Conservation (phyloP, 768 basidiomycete genomes). For the Lentinus tigrinus region DNA sequence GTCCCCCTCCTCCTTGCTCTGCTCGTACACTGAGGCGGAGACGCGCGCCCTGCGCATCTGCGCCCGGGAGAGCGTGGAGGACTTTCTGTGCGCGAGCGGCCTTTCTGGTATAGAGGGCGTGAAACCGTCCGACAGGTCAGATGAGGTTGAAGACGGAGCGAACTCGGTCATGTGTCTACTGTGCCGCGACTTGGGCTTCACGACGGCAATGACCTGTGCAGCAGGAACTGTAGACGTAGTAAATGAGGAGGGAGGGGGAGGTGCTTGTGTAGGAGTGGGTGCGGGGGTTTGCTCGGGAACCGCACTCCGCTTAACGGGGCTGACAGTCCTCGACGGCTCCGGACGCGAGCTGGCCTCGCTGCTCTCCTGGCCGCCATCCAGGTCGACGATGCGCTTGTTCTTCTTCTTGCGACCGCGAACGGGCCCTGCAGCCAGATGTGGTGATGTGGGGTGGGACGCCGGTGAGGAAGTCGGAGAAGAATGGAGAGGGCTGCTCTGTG, state of each 20-base stretch:
- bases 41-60: conserved; percentile 50
- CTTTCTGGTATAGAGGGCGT: not conserved
- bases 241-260: not conserved
- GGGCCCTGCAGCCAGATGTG: conserved; percentile 40
- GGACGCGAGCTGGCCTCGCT: conserved; percentile 35
- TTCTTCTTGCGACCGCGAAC: conserved; percentile 57
- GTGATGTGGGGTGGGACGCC: conserved; percentile 43
- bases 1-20: conserved; percentile 26
- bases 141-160: conserved; percentile 23
- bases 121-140: conserved; percentile 12
- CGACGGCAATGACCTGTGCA: conserved; percentile 22
- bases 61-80: conserved; percentile 37
- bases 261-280: not conserved
- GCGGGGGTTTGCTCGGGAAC: conserved; percentile 1
- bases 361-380: conserved; percentile 49
- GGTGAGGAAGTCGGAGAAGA: conserved; percentile 36
- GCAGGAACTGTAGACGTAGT: not conserved
- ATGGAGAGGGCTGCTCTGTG: conserved; percentile 21
- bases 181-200: conserved; percentile 37
- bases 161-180: conserved; percentile 52
- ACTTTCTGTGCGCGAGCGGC: conserved; percentile 6
- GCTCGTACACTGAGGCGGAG: conserved; percentile 65
- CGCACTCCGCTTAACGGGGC: conserved; percentile 15
- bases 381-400: conserved; percentile 75
- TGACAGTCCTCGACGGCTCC: conserved; percentile 9